phyloP scores from a whole-genome alignment of 257 asterid genomes.

The Nicotiana knightiana region DNA sequence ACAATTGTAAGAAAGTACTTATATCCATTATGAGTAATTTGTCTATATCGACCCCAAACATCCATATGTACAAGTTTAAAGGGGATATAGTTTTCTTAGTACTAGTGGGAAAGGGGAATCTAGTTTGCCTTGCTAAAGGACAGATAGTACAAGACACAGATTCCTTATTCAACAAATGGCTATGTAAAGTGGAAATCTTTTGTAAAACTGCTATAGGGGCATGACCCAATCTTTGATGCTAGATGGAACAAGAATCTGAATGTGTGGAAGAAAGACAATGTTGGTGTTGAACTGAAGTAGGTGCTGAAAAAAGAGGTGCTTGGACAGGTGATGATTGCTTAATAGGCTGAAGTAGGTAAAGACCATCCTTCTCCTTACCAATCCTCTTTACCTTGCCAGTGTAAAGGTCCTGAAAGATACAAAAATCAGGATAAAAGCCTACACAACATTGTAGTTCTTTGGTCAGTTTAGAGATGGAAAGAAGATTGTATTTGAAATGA shows the following conservation, averaged over 20 bases:
- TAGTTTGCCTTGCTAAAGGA: not conserved
- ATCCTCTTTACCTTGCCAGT: too few relatives aligned
- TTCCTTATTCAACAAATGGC: not conserved
- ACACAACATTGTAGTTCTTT: too few relatives aligned
- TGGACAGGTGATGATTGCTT: not conserved
- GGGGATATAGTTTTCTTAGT: not conserved
- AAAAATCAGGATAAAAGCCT: too few relatives aligned
- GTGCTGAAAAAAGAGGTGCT: not conserved
- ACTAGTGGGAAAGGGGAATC: not conserved
- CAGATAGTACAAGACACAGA: too few relatives aligned
- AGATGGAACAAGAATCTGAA: too few relatives aligned
- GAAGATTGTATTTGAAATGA: not conserved
- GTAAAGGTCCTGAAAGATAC: too few relatives aligned
- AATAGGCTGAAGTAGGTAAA: not conserved
- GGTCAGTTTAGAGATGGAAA: not conserved
- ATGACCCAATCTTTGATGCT: not conserved
- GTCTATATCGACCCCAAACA: not conserved
- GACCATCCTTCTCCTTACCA: not conserved
- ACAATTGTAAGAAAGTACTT: not conserved
- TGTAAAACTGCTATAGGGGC: not conserved
- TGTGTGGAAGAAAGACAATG: not conserved
- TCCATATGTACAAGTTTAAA: not conserved
- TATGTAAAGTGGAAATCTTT: not conserved
- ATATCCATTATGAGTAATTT: too few relatives aligned
- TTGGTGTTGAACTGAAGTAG: too few relatives aligned